Percentiles rank a stretch among this genome's conserved stretches.
phyloP scores from a whole-genome alignment of 306 rosid genomes.

The Prunus davidiana region DNA sequence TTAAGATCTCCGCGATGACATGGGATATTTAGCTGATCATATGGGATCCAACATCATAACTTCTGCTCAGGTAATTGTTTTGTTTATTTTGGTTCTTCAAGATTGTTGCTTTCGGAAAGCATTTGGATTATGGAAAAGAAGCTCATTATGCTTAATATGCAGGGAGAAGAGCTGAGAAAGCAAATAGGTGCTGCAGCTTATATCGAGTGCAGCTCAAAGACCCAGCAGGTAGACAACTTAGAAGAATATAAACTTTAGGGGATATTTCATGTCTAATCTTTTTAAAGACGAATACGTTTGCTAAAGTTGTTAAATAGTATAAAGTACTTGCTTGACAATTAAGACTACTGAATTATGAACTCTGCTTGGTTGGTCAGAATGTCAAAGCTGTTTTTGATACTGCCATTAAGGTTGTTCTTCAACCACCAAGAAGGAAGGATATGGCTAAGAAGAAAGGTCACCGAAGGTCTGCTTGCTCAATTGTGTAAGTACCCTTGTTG shows the following conservation, averaged over 20 bases:
- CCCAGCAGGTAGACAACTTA: constrained; percentile 69
- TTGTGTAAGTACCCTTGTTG: constrained; percentile 62
- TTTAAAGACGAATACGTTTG: neutral
- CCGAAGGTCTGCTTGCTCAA: constrained; percentile 67
- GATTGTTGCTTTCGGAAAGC: neutral
- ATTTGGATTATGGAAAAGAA: neutral
- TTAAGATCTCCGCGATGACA: constrained; percentile 85
- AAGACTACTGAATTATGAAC: neutral
- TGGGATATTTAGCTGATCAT: constrained; percentile 71
- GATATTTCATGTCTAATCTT: neutral
- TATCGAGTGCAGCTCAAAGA: constrained; percentile 95
- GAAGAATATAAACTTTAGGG: neutral
- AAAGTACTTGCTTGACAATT: neutral
- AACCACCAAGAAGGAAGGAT: constrained; percentile 94
- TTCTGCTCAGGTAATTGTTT: constrained; percentile 60
- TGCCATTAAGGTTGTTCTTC: constrained; percentile 96
- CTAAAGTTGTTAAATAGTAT: neutral
- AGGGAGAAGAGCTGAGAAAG: constrained; percentile 98
- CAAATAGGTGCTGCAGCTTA: constrained; percentile 98
- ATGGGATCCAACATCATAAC: constrained; percentile 71
- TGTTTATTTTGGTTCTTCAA: neutral
- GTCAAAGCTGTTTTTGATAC: constrained; percentile 96
- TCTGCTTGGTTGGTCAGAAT: constrained; percentile 53
- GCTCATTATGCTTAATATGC: constrained; percentile 17
- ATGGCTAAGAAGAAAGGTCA: constrained; percentile 65